Evolutionary conservation across 2,329 filamentous ascomycete species (phyloP), one percentile per base, ranked within the genome.

Genomic region (Colletotrichum melonis): DNA sequence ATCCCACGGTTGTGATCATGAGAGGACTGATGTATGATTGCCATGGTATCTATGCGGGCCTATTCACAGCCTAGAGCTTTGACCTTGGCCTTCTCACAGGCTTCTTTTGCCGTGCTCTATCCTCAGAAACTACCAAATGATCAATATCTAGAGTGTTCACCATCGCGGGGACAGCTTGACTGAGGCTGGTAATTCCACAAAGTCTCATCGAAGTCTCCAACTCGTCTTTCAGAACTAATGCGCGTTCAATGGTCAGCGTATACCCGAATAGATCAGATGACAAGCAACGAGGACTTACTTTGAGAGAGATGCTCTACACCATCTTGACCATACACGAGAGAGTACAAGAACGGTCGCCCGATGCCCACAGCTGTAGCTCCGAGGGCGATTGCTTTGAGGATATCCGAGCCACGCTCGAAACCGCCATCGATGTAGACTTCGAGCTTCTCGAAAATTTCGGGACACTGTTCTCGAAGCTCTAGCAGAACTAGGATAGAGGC

Each of bases 361-460:
- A 94, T 86, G 4, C 94, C 93, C 0, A 95, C 94, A 42, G 91
- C 94, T 79, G 46, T 77, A 60, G 74, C 75, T 26, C 89, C 94
- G 28, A 87, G 87, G 52, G 95, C 84, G 86, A 95, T 93, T 1
- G 89, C 88, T 78, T 94, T 91, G 79, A 91, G 94, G 2, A 93
- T 88, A 76, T 93, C 92, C 0, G 90, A 89, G 0, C 92, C 92
- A n/a, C 91, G 83, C 24, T 86, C 85, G 32, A 94, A 86, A 0
- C 92, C 92, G 0, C 91, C 90, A 74, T 94, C 92, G 2, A 93
- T 82, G 59, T 93, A 90, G 0, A 93, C 84, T 67, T 89, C 84
- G 0, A 75, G 46, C 58, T 70, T 73, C 7, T 69, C 72, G n/a
- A 77, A 59, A 1, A 74, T 42, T 24, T 76, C 42, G 24, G 73